A percentile compares a stretch with the other conserved stretches of the same genome.
Conservation (phyloP, 768 basidiomycete species). For the Termitomyces sp. region DNA sequence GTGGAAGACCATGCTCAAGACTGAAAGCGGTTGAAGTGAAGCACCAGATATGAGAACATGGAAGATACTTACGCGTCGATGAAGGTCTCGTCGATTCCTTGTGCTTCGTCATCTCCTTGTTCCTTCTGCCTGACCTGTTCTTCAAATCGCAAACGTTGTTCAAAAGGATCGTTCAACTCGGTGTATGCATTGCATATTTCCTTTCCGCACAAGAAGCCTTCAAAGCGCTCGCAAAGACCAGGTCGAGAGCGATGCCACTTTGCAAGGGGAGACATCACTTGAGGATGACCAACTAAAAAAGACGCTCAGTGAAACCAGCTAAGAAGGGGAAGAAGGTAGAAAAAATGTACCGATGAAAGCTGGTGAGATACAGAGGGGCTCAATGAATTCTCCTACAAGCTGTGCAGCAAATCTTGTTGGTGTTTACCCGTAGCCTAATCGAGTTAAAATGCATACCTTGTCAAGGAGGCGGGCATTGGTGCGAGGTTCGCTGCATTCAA, state of each 20-base stretch:
- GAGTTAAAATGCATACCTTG: conserved; percentile 53
- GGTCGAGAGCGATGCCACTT: conserved; percentile 98
- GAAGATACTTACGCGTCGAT: conserved; percentile 76
- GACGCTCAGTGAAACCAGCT: conserved; percentile 6
- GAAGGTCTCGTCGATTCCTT: conserved; percentile 94
- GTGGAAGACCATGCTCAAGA: conserved; percentile 95
- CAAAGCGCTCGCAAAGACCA: conserved; percentile 97
- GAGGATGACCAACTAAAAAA: conserved; percentile 85
- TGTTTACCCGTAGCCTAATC: background rate
- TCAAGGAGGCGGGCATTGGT: conserved; percentile 94
- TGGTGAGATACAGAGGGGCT: conserved; percentile 94
- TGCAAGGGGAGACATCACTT: conserved; percentile 99
- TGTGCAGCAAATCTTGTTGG: conserved; percentile 24
- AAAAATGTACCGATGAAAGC: conserved; percentile 79
- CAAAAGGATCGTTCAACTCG: conserved; percentile 98
- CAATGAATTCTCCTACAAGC: conserved; percentile 98
- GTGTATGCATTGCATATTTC: conserved; percentile 99
- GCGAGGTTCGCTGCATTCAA: conserved; percentile 94
- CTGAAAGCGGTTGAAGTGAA: conserved; percentile 35
- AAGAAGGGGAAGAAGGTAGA: background rate
- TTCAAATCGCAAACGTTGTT: conserved; percentile 93
- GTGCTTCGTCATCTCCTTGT: conserved; percentile 96
- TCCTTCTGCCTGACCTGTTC: conserved; percentile 95
- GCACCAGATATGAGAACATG: conserved; percentile 5
- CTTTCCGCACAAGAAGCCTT: conserved; percentile 97